Evolutionary conservation across 352 stramenopile species (phyloP), one percentile per base, ranked within the genome.

Genomic region (Globisporangium mamillatum): DNA sequence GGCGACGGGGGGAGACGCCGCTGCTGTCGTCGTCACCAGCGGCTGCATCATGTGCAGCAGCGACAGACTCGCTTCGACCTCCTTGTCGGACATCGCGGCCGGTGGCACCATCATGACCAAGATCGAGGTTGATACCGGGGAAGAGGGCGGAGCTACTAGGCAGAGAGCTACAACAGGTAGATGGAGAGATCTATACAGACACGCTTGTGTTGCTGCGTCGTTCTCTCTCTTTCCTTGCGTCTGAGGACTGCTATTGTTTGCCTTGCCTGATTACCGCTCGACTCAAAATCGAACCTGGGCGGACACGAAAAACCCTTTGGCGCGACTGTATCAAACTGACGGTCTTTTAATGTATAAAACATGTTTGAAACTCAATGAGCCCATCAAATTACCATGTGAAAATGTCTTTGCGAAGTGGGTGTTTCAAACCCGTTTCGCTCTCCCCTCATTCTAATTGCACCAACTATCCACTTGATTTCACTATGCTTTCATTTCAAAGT

Each of bases 21-120:
- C 7, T 32, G 54, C 5, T n/a, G 54, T 20, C 27, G 12, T n/a
- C 54, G 1, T 10, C 12, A 4, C 3, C 60, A 18, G 6, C 32
- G 60, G 67, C 61, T 84, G 79, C 79, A 81, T 86, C 83, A 91
- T 91, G 63, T 80, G 70, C 58, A 91, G 71, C 55, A 91, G 67
- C 64, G 83, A 89, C 32, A 90, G 77, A 9, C 83, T 76, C 5
- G 81, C 83, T 63, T 90, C 78, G 38, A 89, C 73, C 56, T 91
- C 83, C 53, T 86, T 86, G 36, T 80, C 70, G 12, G 74, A 78
- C 66, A 88, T 79, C 63, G 58, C 58, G 9, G 36, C 60, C 44
- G 66, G 27, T 65, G 72, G 27, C 27, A 6, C 74, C 32, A n/a
- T 55, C 52, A 54, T 18, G 8, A 34, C 22, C 24, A 34, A 29